These are phyloP conservation scores for Cladochytrium replicatum DNA, from an alignment of 192 early-diverging fungal genomes.

Conservation along the genomic window DNA sequence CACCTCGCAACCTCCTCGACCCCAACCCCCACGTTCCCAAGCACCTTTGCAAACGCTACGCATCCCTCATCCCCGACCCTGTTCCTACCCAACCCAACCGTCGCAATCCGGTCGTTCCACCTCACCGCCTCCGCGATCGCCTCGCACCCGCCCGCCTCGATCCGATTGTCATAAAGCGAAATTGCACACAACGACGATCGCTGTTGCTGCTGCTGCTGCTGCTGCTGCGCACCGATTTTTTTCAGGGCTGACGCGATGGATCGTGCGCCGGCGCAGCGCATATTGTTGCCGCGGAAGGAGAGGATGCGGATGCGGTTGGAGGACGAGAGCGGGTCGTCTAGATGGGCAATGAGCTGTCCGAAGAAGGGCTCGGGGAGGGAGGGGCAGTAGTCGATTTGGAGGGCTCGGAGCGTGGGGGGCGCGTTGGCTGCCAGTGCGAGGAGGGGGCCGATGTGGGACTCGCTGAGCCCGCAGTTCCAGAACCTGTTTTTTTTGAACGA, in stretches of 20 bases:
- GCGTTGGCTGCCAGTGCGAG: slow-evolving; percentile 15
- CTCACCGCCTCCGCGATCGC: slow-evolving; percentile 35
- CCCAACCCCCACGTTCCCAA: not conserved
- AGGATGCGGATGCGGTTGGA: slow-evolving; percentile 26
- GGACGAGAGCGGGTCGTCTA: too few species aligned
- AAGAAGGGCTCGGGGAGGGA: slow-evolving; percentile 27
- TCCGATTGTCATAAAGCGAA: slow-evolving; percentile 36
- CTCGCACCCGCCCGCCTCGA: slow-evolving; percentile 32
- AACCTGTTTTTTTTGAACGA: slow-evolving; percentile 9
- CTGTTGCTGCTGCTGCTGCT: too few species aligned
- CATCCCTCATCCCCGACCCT: slow-evolving; percentile 38
- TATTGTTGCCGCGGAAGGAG: slow-evolving; percentile 29
- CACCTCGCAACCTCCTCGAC: slow-evolving; percentile 1
- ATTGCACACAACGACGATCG: slow-evolving; percentile 16
- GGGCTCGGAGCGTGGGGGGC: slow-evolving; percentile 21
- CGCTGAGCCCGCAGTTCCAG: slow-evolving; percentile 41
- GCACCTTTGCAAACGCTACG: slow-evolving; percentile 29
- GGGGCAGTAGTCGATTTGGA: slow-evolving; percentile 37
- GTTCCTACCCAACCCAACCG: slow-evolving; percentile 25
- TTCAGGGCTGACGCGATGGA: slow-evolving; percentile 24
- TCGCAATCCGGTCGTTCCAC: not conserved
- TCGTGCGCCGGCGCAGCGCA: slow-evolving; percentile 29
- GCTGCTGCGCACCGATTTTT: too few species aligned
- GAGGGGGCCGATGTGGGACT: slow-evolving; percentile 22
- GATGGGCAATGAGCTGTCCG: slow-evolving; percentile 18